These are phyloP conservation scores for Arctium lappa DNA, from an alignment of 129 eudicot genomes.

Conservation along the genomic window DNA sequence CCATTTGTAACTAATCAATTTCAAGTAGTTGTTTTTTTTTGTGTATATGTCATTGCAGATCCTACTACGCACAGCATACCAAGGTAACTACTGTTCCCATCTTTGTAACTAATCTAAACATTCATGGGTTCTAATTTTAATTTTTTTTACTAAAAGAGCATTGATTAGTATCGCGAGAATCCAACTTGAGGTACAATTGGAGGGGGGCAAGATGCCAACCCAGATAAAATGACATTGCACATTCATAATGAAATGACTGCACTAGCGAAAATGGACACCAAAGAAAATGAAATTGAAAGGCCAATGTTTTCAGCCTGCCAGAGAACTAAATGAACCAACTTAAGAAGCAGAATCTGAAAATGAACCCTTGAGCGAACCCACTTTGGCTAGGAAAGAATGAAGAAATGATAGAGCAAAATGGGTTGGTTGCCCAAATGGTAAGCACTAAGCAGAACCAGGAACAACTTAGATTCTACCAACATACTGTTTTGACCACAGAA, in stretches of 20 bases:
- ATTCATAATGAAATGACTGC: background rate
- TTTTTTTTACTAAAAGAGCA: background rate
- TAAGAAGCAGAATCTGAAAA: too few species aligned
- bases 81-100: conserved; percentile 28
- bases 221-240: background rate
- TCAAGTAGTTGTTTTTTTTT: conserved; percentile 19
- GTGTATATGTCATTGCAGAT: conserved; percentile 11
- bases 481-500: background rate
- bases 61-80: background rate
- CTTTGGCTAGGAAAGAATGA: too few species aligned
- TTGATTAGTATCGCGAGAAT: background rate
- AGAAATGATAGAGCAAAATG: too few species aligned
- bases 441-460: too few species aligned
- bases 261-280: background rate
- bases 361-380: too few species aligned
- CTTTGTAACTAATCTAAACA: background rate
- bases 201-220: background rate
- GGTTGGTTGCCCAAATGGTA: too few species aligned
- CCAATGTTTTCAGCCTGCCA: background rate
- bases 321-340: background rate
- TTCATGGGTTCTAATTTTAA: background rate
- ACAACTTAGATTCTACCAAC: too few species aligned
- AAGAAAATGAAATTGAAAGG: background rate
- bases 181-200: background rate
- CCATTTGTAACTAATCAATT: conserved; percentile 57